Conservation (phyloP, 2,329 filamentous ascomycete genomes). For the Zymoseptoria passerinii region DNA sequence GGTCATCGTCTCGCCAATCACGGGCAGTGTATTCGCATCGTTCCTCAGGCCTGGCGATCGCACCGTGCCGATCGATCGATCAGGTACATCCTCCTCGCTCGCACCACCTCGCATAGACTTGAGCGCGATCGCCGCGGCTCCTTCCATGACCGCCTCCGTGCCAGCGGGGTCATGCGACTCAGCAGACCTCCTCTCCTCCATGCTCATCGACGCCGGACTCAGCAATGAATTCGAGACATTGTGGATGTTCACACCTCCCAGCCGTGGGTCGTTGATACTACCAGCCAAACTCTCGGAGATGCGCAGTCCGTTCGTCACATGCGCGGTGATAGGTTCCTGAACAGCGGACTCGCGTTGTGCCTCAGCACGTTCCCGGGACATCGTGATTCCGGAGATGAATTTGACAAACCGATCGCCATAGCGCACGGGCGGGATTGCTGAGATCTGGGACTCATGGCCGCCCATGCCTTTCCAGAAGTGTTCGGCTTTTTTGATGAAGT, state of each 20-base stretch:
- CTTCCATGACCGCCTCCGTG: constrained; percentile 48
- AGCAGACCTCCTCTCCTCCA: neutral
- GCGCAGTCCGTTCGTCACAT: constrained; percentile 16
- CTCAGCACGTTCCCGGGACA: constrained; percentile 75
- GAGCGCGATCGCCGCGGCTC: constrained; percentile 54
- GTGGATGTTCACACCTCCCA: constrained; percentile 33
- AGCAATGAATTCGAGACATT: constrained; percentile 11
- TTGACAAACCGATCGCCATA: constrained; percentile 92
- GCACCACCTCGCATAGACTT: constrained; percentile 46
- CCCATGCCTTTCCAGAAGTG: constrained; percentile 95
- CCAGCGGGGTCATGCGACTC: constrained; percentile 24
- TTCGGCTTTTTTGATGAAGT: constrained; percentile 86
- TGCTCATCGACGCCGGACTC: neutral
- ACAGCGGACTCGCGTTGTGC: constrained; percentile 33
- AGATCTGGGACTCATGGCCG: constrained; percentile 77
- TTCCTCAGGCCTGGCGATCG: constrained; percentile 38
- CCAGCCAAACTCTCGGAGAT: constrained; percentile 8
- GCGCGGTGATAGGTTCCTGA: constrained; percentile 15
- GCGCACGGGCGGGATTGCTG: constrained; percentile 77
- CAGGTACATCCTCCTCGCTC: constrained; percentile 50
- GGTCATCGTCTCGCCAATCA: constrained; percentile 62
- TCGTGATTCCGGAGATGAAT: constrained; percentile 85
- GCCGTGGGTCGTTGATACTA: constrained; percentile 30
- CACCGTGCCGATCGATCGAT: constrained; percentile 51
- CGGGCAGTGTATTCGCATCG: constrained; percentile 51